phyloP scores from a whole-genome alignment of 2,329 filamentous ascomycete genomes.

The Dactylellina sp. region DNA sequence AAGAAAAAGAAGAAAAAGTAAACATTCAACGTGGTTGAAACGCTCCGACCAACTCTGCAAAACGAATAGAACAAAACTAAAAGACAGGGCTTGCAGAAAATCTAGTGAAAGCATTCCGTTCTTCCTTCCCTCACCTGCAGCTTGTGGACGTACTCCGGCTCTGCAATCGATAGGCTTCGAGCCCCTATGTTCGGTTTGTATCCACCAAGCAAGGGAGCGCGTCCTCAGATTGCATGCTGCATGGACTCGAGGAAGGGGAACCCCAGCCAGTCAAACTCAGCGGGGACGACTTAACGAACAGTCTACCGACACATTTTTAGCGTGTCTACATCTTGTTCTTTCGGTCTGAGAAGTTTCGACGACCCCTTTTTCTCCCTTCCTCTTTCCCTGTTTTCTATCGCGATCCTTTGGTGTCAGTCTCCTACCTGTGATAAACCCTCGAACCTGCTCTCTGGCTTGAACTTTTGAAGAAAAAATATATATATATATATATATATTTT shows the following conservation, averaged over 20 bases:
- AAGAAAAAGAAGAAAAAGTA: background rate
- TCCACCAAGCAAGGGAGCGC: too few relatives aligned
- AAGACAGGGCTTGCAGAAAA: too few relatives aligned
- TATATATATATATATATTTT: background rate
- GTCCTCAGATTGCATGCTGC: constrained; percentile 40
- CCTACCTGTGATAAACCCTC: constrained; percentile 12
- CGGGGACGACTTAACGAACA: constrained; percentile 19
- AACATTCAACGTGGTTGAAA: constrained; percentile 13
- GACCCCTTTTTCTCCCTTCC: constrained; percentile 3
- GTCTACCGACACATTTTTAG: constrained; percentile 36
- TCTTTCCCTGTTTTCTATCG: too few relatives aligned
- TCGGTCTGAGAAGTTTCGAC: constrained; percentile 7
- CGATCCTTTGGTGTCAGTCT: background rate
- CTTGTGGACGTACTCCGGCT: background rate
- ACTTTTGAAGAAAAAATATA: constrained; percentile 6
- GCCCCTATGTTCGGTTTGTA: constrained; percentile 6
- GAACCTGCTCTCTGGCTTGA: constrained; percentile 7
- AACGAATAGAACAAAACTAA: background rate
- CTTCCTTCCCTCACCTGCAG: constrained; percentile 7
- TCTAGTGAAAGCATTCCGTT: too few relatives aligned
- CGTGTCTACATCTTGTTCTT: background rate
- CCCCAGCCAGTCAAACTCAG: constrained; percentile 26
- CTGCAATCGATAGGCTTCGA: constrained; percentile 47
- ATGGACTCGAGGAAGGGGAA: constrained; percentile 25
- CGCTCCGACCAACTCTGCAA: constrained; percentile 5